Evolutionary conservation across 148 eudicot species (phyloP).

Genomic region (Spergularia marina): DNA sequence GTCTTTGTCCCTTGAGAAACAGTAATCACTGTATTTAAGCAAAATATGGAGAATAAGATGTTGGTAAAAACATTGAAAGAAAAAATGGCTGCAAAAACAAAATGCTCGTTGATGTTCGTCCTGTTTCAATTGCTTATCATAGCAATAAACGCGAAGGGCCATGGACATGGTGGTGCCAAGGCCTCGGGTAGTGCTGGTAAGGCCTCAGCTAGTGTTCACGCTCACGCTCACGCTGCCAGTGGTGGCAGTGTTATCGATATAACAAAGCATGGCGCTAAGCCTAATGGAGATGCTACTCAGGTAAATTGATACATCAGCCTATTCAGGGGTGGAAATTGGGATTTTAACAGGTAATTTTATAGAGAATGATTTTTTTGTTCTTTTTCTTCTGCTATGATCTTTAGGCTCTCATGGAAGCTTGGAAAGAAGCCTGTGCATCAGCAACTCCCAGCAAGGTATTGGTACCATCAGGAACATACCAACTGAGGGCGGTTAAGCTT

Average conservation of each 20-base stretch:
- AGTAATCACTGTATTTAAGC: background rate
- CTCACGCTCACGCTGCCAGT: background rate
- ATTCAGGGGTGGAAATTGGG: no score
- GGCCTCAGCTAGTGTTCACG: background rate
- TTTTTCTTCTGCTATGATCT: background rate
- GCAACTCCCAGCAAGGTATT: slow-evolving; percentile 34
- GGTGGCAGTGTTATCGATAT: slow-evolving; percentile 20
- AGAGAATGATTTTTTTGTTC: background rate
- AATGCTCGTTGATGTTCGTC: slow-evolving; percentile 11
- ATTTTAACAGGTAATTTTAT: no score
- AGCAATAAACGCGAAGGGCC: background rate
- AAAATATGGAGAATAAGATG: background rate
- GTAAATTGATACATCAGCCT: background rate
- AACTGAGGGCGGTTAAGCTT: slow-evolving; percentile 24
- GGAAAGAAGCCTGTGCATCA: slow-evolving; percentile 54
- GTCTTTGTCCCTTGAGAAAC: background rate
- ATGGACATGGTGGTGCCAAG: background rate
- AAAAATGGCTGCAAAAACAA: slow-evolving; percentile 23
- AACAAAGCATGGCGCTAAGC: slow-evolving; percentile 25
- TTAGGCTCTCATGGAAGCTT: slow-evolving; percentile 44
- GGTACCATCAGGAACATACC: slow-evolving; percentile 46
- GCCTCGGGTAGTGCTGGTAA: background rate
- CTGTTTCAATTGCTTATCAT: slow-evolving; percentile 5
- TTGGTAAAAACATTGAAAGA: background rate
- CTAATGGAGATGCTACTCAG: slow-evolving; percentile 34